Conservation (phyloP, 768 basidiomycete genomes). For the Russula vinacea region DNA sequence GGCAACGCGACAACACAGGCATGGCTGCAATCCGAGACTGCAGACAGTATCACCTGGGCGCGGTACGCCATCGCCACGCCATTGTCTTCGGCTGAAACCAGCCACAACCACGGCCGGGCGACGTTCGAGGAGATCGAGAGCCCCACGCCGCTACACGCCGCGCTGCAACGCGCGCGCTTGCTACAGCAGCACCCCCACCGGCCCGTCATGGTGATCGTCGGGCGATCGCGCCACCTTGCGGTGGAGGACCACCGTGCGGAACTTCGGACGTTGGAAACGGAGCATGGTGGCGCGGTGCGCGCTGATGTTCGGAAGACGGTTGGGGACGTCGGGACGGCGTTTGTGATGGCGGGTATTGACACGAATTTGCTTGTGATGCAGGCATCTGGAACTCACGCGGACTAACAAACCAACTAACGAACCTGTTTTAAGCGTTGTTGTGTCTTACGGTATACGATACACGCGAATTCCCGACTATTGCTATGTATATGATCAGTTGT, state of each 20-base stretch:
- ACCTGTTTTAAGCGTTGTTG: too few relatives aligned
- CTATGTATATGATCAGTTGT: too few relatives aligned
- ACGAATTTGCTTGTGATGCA: conserved; percentile 69
- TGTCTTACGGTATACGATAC: too few relatives aligned
- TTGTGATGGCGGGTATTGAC: conserved; percentile 60
- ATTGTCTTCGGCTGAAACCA: neutral
- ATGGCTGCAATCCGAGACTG: conserved; percentile 74
- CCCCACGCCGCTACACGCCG: conserved; percentile 55
- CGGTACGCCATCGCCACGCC: conserved; percentile 50
- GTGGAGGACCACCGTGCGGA: conserved; percentile 72
- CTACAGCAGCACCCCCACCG: conserved; percentile 35
- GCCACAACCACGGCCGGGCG: conserved; percentile 39
- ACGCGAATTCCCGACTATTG: too few relatives aligned
- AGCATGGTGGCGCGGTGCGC: conserved; percentile 53
- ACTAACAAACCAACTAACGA: neutral
- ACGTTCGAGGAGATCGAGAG: conserved; percentile 57
- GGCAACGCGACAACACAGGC: conserved; percentile 60
- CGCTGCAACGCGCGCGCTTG: conserved; percentile 46
- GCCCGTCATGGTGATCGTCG: conserved; percentile 63
- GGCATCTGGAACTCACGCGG: conserved; percentile 36
- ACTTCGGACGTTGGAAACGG: conserved; percentile 59
- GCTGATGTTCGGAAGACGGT: conserved; percentile 75
- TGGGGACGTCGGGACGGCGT: conserved; percentile 78
- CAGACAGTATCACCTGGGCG: conserved; percentile 75
- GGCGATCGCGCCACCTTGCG: conserved; percentile 72